Percentiles rank a stretch among this genome's conserved stretches.
Conservation (phyloP, 768 basidiomycete genomes). For the Russula foetens region DNA sequence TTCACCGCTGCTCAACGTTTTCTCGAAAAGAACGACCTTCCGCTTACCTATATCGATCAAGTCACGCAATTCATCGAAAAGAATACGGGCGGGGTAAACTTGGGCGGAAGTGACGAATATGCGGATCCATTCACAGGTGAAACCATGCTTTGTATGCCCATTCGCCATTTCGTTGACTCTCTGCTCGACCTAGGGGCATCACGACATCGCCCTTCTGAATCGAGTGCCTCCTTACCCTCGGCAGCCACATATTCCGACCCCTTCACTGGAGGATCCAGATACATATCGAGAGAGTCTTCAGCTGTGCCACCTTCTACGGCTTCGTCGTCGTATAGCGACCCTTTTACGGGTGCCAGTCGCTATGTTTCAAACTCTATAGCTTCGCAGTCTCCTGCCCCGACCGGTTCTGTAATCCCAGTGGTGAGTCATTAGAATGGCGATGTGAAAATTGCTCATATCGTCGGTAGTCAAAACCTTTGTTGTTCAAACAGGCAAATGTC, state of each 20-base stretch:
- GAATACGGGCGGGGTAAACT: slow-evolving; percentile 70
- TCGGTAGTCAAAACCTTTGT: slow-evolving; percentile 48
- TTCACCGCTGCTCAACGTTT: slow-evolving; percentile 86
- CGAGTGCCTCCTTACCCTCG: slow-evolving; percentile 26
- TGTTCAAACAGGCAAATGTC: slow-evolving; percentile 83
- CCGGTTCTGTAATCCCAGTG: slow-evolving; percentile 14
- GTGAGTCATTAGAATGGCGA: slow-evolving; percentile 1
- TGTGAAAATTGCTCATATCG: background rate
- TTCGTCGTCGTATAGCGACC: slow-evolving; percentile 20
- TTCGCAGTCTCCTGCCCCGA: background rate
- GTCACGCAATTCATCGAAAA: slow-evolving; percentile 92
- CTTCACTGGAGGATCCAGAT: slow-evolving; percentile 64
- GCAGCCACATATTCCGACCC: slow-evolving; percentile 49
- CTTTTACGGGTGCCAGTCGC: slow-evolving; percentile 19
- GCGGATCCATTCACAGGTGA: slow-evolving; percentile 89
- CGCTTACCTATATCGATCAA: slow-evolving; percentile 76
- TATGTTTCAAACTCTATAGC: slow-evolving; percentile 11
- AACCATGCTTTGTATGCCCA: background rate
- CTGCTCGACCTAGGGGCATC: slow-evolving; percentile 25
- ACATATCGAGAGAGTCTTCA: slow-evolving; percentile 34
- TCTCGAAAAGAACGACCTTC: slow-evolving; percentile 74
- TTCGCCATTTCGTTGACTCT: background rate
- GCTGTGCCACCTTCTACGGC: slow-evolving; percentile 27
- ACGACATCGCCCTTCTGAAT: slow-evolving; percentile 27
- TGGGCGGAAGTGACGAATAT: slow-evolving; percentile 55